These are phyloP conservation scores for Exophiala sp. DNA, from an alignment of 2,329 filamentous ascomycete genomes.

Conservation along the genomic window DNA sequence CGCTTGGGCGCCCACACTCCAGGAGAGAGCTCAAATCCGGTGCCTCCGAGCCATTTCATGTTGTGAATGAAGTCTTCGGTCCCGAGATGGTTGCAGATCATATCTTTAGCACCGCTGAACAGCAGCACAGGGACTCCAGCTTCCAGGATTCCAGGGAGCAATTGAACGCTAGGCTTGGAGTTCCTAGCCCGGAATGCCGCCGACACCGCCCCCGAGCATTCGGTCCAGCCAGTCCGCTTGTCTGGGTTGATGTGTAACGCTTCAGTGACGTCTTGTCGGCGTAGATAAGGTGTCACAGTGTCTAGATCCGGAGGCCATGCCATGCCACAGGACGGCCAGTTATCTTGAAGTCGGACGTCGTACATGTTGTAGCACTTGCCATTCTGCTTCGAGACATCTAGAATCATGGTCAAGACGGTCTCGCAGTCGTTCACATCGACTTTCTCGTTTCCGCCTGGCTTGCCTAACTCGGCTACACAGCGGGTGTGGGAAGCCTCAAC, in stretches of 20 bases:
- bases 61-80: conserved; percentile 87
- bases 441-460: conserved; percentile 52
- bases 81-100: conserved; percentile 95
- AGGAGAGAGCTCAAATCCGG: conserved; percentile 80
- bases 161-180: conserved; percentile 64
- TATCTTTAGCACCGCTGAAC: conserved; percentile 87
- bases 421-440: conserved; percentile 72
- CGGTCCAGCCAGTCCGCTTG: conserved; percentile 82
- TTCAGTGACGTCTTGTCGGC: conserved; percentile 66
- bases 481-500: conserved; percentile 63
- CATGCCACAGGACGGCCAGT: conserved; percentile 83
- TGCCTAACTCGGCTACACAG: conserved; percentile 59
- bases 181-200: conserved; percentile 62
- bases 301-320: conserved; percentile 90
- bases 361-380: conserved; percentile 89
- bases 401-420: conserved; percentile 64
- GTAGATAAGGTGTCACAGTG: conserved; percentile 74
- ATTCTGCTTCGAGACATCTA: conserved; percentile 57
- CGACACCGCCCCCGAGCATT: conserved; percentile 78
- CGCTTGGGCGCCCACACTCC: conserved; percentile 87
- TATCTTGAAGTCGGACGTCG: conserved; percentile 78
- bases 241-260: conserved; percentile 78
- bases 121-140: conserved; percentile 69
- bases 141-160: conserved; percentile 72
- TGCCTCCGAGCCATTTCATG: conserved; percentile 85